These are phyloP conservation scores for Trichoderma virens DNA, from an alignment of 495 filamentous ascomycete species.

Conservation along the genomic window DNA sequence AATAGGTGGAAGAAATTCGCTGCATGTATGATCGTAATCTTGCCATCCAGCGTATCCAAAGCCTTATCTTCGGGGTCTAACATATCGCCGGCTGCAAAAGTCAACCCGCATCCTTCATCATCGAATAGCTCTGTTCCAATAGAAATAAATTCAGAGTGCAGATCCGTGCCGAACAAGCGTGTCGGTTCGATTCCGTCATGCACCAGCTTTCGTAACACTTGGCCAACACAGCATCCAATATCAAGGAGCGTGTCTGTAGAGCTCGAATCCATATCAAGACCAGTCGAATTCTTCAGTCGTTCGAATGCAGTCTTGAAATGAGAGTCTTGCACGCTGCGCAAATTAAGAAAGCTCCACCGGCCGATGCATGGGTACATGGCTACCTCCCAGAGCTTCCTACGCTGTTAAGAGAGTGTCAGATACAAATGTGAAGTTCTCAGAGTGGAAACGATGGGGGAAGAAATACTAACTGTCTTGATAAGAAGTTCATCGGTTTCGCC, in stretches of 20 bases:
- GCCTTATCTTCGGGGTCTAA: slow-evolving; percentile 32
- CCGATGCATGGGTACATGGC: slow-evolving; percentile 50
- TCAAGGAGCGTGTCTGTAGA: slow-evolving; percentile 26
- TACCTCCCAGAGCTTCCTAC: slow-evolving; percentile 37
- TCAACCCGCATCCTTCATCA: slow-evolving; percentile 31
- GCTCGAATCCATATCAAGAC: slow-evolving; percentile 9
- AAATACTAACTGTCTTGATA: slow-evolving; percentile 29
- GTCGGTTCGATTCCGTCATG: slow-evolving; percentile 30
- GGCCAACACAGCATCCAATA: slow-evolving; percentile 40
- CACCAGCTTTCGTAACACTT: slow-evolving; percentile 38
- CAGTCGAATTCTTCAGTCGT: slow-evolving; percentile 24
- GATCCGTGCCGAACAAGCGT: slow-evolving; percentile 36
- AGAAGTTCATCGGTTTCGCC: slow-evolving; percentile 39
- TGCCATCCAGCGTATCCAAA: slow-evolving; percentile 26
- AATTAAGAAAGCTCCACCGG: slow-evolving; percentile 41
- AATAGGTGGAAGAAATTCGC: slow-evolving; percentile 52
- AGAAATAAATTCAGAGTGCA: slow-evolving; percentile 36
- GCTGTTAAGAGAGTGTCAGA: slow-evolving; percentile 20
- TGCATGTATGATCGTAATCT: slow-evolving; percentile 45
- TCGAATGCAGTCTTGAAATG: slow-evolving; percentile 30
- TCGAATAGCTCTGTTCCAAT: slow-evolving; percentile 42
- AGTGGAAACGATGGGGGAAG: not conserved
- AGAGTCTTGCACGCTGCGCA: slow-evolving; percentile 26
- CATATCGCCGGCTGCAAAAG: slow-evolving; percentile 42
- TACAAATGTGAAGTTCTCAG: not conserved